Base-by-base conservation (phyloP, 2,329 filamentous ascomycete species). In the Fusarium tricinctum region DNA sequence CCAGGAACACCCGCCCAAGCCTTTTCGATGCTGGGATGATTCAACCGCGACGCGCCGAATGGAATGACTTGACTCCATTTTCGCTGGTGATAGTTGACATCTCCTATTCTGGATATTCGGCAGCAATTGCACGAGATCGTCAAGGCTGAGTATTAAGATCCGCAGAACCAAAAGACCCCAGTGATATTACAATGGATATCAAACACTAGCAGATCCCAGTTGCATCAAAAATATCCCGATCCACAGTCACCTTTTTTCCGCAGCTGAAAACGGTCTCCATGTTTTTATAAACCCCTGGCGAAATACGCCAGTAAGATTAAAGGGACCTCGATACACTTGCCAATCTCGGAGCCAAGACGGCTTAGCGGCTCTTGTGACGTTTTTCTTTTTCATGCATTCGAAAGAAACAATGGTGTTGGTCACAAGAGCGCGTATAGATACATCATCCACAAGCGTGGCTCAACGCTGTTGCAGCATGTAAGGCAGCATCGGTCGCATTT, bases 261-360 rank as follows among this genome's bases (percentile, higher is more conserved):
- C 17, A n/a, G 35, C 35, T 38, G 35, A 38, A 38, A 38, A 39
- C n/a, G 28, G 15, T n/a, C 32, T 55, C 52, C n/a, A 40, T 23
- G 44, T 55, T 40, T 26, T 22, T 15, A 5, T 23, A 23, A 19
- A 47, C 35, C 57, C 58, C 59, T 58, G 35, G 23, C 35, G n/a
- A 38, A n/a, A 17, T 38, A n/a, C 17, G 35, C 40, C 14, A 23
- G 28, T 35, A 66, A 68, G 38, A 68, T 69, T 69, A 66, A 54
- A 69, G 47, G 66, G 56, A 66, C 33, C 17, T n/a, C 17, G 33
- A 35, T n/a, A 17, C 33, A 20, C 48, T 65, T 59, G 48, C 32
- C 49, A 65, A 64, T 66, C 40, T 30, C 49, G 51, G 17, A 47
- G 60, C 66, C 66, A 68, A 68, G 66, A 69, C 65, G 50, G 43